Evolutionary conservation across 1,284 basidiomycete genomes (phyloP), one percentile per base, ranked within the genome.

Genomic region (Melampsora larici-populina): DNA sequence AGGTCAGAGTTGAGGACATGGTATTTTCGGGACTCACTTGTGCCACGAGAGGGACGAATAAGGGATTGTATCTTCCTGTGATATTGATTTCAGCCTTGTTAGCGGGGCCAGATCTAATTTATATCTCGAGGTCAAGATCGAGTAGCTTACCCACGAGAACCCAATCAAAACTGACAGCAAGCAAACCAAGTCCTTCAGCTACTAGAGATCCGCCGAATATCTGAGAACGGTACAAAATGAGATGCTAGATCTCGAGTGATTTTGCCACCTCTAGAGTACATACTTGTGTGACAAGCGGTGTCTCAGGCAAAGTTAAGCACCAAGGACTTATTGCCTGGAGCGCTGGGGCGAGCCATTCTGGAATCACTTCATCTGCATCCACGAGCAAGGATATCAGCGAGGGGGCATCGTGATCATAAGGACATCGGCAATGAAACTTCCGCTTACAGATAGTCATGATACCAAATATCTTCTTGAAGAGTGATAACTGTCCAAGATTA

Each of bases 321-420:
- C 74, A 77, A n/a, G 74, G 74, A 70, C 55, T 62, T 55, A 77
- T 77, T n/a, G 74, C 74, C 68, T 77, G 74, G 24, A 69, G 58
- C 3, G 67, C 74, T 24, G 74, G 74, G 8, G 74, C 74, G 33
- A 77, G 26, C 24, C 67, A 75, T 15, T 40, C 60, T 11, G 72
- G 72, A 11, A 75, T 66, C 11, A 68, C 26, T 40, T 68, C 15
- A 40, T 75, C 72, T 75, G 17, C 6, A 21, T n/a, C 21, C 26
- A 3, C 7, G 21, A 29, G 26, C 21, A n/a, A n/a, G n/a, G n/a
- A n/a, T n/a, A n/a, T n/a, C 9, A n/a, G 9, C 58, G 13, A 13
- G 6, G 33, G 46, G 33, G 17, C 11, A 4, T 26, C 5, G 15
- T 21, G 1, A 48, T 17, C 18, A 49, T 15, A 31, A 46, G 18